phyloP scores from a whole-genome alignment of 2,329 filamentous ascomycete species.

The Coniella vitis region DNA sequence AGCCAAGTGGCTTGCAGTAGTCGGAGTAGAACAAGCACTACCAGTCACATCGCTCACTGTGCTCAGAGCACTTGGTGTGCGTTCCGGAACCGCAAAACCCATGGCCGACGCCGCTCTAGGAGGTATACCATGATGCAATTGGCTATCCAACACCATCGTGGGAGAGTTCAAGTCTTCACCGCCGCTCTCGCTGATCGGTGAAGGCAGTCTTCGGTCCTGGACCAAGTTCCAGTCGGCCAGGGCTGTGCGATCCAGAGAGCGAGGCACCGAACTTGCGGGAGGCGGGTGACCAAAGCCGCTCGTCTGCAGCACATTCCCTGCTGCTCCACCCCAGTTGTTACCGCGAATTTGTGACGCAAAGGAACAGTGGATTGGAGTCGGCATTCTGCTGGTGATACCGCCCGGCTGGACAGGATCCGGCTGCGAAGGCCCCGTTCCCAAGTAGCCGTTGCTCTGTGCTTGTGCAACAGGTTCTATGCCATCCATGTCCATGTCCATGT shows the following conservation, averaged over 20 bases:
- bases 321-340: conserved; percentile 38
- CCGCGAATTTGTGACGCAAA: conserved; percentile 50
- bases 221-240: conserved; percentile 43
- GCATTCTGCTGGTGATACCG: conserved; percentile 42
- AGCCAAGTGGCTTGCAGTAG: conserved; percentile 10
- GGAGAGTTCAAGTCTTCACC: conserved; percentile 38
- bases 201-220: conserved; percentile 48
- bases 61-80: conserved; percentile 18
- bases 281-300: conserved; percentile 33
- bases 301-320: conserved; percentile 25
- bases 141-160: conserved; percentile 33
- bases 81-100: conserved; percentile 22
- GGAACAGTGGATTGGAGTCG: conserved; percentile 52
- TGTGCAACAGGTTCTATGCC: conserved; percentile 19
- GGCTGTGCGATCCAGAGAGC: conserved; percentile 34
- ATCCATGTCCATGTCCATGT: conserved; percentile 47
- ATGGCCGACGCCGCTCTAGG: conserved; percentile 28
- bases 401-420: conserved; percentile 23
- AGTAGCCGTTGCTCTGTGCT: conserved; percentile 15
- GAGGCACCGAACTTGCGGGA: conserved; percentile 40
- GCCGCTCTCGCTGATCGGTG: conserved; percentile 51
- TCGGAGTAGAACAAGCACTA: background rate
- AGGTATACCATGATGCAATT: conserved; percentile 28
- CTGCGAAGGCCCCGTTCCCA: conserved; percentile 27
- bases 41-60: conserved; percentile 18